phyloP scores from a whole-genome alignment of 2,329 filamentous ascomycete species.

The Alternaria triticina region DNA sequence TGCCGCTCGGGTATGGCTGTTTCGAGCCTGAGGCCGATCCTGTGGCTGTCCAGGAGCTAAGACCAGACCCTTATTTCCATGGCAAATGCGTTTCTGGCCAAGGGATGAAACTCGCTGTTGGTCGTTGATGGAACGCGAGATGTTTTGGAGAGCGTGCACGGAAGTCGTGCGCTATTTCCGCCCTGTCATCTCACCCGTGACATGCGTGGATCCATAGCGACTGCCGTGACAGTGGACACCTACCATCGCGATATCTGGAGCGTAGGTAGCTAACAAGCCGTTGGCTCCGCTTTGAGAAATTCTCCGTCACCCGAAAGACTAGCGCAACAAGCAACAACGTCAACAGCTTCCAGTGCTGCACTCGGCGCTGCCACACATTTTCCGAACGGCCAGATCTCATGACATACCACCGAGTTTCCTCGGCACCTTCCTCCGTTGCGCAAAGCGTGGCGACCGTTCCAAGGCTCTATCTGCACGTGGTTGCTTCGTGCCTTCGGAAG shows the following conservation, averaged over 20 bases:
- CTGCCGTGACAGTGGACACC: slow-evolving; percentile 8
- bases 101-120: slow-evolving; percentile 43
- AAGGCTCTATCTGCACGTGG: background rate
- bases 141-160: slow-evolving; percentile 22
- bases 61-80: slow-evolving; percentile 13
- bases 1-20: slow-evolving; percentile 14
- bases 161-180: slow-evolving; percentile 1
- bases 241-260: slow-evolving; percentile 10
- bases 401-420: background rate
- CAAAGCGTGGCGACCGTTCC: background rate
- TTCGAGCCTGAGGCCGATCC: slow-evolving; percentile 26
- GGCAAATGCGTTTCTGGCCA: slow-evolving; percentile 35
- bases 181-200: background rate
- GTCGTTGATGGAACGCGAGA: slow-evolving; percentile 29
- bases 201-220: slow-evolving; percentile 5
- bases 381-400: background rate
- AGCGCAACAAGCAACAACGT: slow-evolving; percentile 2
- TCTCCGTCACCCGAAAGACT: background rate
- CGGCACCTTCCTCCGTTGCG: background rate
- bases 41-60: slow-evolving; percentile 40
- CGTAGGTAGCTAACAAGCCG: slow-evolving; percentile 11
- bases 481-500: background rate
- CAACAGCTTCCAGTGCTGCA: background rate
- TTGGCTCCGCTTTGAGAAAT: slow-evolving; percentile 11
- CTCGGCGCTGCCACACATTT: background rate